Percentiles rank a stretch among this genome's conserved stretches.
phyloP scores from a whole-genome alignment of 2,329 filamentous ascomycete species.

The Neonectria neomacrospora region DNA sequence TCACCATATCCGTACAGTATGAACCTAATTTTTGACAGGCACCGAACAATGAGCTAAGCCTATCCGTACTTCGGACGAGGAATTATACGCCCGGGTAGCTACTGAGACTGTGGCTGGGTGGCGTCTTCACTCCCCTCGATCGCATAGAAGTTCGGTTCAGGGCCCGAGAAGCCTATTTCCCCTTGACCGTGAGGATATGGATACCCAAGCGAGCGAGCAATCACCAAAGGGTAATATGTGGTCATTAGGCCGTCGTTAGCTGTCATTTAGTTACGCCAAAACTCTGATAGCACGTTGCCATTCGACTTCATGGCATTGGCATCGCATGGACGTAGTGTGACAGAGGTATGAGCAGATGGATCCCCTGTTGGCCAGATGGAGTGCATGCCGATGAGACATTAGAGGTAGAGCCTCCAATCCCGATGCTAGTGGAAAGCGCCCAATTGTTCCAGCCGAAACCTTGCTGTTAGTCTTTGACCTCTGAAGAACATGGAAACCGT shows the following conservation, averaged over 20 bases:
- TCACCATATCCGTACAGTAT: neutral
- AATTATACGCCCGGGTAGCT: neutral
- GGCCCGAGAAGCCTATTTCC: constrained; percentile 15
- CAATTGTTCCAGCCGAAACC: constrained; percentile 3
- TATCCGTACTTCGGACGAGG: neutral
- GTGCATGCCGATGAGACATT: constrained; percentile 2
- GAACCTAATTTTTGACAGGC: neutral
- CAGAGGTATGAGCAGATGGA: constrained; percentile 7
- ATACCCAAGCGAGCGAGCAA: neutral
- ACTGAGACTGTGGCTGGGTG: constrained; percentile 14
- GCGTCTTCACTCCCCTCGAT: constrained; percentile 34
- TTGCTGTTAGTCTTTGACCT: neutral
- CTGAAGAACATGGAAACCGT: constrained; percentile 5
- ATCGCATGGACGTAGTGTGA: neutral
- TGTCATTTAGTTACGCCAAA: constrained; percentile 4
- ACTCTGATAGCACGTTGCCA: constrained; percentile 8
- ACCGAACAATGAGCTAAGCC: neutral
- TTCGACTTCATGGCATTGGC: neutral
- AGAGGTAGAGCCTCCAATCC: neutral
- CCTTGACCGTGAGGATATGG: neutral
- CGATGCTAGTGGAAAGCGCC: neutral
- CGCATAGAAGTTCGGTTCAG: constrained; percentile 7
- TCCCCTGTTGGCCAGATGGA: neutral
- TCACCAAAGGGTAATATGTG: neutral
- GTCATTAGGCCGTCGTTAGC: constrained; percentile 1